phyloP scores from a whole-genome alignment of 1,284 basidiomycete species.

The Somion occarium region DNA sequence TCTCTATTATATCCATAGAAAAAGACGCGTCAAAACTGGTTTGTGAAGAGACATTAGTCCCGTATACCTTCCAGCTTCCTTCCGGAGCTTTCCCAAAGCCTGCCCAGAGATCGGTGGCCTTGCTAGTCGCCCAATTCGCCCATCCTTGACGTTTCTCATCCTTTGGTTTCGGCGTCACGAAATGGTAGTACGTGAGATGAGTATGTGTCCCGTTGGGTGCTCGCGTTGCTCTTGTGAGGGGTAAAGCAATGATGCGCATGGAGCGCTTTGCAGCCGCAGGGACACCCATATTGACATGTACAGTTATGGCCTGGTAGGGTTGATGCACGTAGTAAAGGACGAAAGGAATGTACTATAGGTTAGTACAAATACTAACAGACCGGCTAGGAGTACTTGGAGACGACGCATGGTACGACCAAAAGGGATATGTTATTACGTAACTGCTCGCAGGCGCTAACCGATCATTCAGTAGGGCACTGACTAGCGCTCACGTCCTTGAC shows the following conservation, averaged over 20 bases:
- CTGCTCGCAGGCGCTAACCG: too few species aligned
- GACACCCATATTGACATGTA: constrained; percentile 26
- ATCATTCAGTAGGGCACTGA: too few species aligned
- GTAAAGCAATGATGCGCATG: constrained; percentile 45
- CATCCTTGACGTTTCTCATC: constrained; percentile 17
- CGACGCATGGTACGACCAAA: too few species aligned
- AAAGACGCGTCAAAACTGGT: background rate
- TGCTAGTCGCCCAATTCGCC: constrained; percentile 41
- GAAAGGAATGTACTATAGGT: too few species aligned
- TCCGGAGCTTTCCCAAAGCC: constrained; percentile 58
- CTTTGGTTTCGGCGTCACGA: constrained; percentile 30
- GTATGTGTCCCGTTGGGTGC: constrained; percentile 13
- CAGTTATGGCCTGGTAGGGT: too few species aligned
- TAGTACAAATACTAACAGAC: too few species aligned
- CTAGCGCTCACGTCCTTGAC: too few species aligned
- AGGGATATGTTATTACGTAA: too few species aligned
- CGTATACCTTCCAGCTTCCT: constrained; percentile 62
- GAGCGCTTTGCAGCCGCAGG: constrained; percentile 24
- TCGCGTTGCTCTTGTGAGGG: constrained; percentile 29
- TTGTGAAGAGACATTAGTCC: background rate
- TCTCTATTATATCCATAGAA: constrained; percentile 32
- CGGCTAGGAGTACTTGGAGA: too few species aligned
- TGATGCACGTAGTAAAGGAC: too few species aligned
- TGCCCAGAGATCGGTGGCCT: constrained; percentile 54
- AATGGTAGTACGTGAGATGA: constrained; percentile 44